Percentiles rank a stretch among this genome's conserved stretches.
Evolutionary conservation across 257 asterid genomes (phyloP).

Genomic region (Solanum clarkiae): DNA sequence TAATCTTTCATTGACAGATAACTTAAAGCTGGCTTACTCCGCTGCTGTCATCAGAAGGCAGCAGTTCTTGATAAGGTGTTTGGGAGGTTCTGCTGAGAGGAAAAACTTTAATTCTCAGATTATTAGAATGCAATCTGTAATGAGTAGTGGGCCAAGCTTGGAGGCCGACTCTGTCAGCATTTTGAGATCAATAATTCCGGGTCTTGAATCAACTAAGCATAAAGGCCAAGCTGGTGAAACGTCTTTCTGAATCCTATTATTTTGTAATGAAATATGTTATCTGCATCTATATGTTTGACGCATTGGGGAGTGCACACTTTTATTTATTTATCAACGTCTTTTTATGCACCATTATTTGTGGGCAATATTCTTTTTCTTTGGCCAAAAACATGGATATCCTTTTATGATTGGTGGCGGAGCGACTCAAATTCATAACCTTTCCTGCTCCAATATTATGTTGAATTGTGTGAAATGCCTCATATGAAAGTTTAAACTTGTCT

Average conservation of each 20-base stretch:
- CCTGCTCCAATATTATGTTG: background rate
- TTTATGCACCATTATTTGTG: background rate
- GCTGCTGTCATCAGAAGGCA: constrained; percentile 53
- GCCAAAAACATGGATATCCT: background rate
- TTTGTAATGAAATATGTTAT: background rate
- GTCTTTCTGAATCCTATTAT: background rate
- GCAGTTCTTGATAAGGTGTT: constrained; percentile 66
- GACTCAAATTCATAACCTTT: background rate
- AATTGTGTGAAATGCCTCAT: background rate
- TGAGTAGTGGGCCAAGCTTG: constrained; percentile 33
- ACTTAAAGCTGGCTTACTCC: constrained; percentile 48
- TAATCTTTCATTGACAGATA: background rate
- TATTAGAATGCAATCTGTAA: constrained; percentile 48
- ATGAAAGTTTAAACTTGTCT: background rate
- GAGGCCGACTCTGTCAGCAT: constrained; percentile 58
- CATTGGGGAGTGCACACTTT: background rate
- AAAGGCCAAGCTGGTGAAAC: constrained; percentile 95
- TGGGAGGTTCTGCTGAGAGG: constrained; percentile 24
- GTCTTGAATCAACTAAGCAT: constrained; percentile 60
- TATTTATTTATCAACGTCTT: background rate
- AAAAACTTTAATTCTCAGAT: constrained; percentile 11
- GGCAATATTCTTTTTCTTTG: background rate
- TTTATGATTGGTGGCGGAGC: background rate
- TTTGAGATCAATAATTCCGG: constrained; percentile 75
- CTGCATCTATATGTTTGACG: background rate